These are phyloP conservation scores for Chlorella sp. DNA, from an alignment of 139 green algal species.

Conservation along the genomic window DNA sequence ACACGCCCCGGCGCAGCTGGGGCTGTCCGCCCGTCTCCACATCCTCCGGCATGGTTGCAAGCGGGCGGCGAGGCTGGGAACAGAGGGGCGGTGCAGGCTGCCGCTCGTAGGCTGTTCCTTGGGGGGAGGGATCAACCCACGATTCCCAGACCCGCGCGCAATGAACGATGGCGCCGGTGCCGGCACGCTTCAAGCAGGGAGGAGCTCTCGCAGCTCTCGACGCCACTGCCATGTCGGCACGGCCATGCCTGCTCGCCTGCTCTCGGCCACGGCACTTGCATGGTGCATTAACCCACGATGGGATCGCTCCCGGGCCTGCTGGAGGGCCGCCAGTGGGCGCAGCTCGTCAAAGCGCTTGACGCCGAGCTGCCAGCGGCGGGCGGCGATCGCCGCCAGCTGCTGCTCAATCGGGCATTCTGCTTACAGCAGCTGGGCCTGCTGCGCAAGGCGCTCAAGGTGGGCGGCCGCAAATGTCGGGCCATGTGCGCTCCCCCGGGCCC, in stretches of 20 bases:
- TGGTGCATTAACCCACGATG: background rate
- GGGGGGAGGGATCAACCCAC: too few species aligned
- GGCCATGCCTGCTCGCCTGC: too few species aligned
- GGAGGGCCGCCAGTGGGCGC: background rate
- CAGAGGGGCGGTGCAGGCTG: too few species aligned
- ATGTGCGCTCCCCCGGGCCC: too few species aligned
- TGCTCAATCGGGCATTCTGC: constrained; percentile 72
- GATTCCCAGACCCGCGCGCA: background rate
- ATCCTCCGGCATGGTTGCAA: background rate
- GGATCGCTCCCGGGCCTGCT: background rate
- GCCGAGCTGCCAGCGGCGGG: background rate
- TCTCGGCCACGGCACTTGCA: background rate
- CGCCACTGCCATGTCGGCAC: too few species aligned
- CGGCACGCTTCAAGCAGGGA: too few species aligned
- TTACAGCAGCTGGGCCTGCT: constrained; percentile 73
- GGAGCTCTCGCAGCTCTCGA: too few species aligned
- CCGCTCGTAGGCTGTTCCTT: too few species aligned
- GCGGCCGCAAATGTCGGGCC: background rate
- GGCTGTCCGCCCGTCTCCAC: background rate
- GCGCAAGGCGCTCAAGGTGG: constrained; percentile 84
- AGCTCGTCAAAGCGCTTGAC: constrained; percentile 9
- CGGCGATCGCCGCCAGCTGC: constrained; percentile 4
- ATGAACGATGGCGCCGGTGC: too few species aligned
- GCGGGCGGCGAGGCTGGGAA: background rate
- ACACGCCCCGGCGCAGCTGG: background rate